Base-by-base conservation (phyloP, 805 yeast species). In the Barnettozyma sucrosica region DNA sequence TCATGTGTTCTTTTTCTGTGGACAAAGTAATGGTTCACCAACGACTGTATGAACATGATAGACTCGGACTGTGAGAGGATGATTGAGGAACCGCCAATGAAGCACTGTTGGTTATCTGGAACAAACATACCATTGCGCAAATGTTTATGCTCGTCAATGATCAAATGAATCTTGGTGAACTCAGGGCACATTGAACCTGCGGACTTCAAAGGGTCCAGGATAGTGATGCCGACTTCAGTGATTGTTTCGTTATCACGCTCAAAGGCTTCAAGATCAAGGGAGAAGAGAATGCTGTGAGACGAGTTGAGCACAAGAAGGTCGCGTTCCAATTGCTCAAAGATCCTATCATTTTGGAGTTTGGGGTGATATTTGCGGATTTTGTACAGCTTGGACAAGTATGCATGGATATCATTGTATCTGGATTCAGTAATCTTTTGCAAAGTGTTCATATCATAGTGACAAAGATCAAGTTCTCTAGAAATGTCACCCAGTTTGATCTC, bases 221-320 rank as follows among this genome's bases (percentile, higher is more conserved):
- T 72, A 5, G 80, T 65, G 2, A 80, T 66, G 1, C 85, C 85
- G 41, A 80, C 70, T 55, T 80, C 85, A 0, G 83, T 79, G 7
- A 80, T 66, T 7, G 62, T 48, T 19, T 65, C 56, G 13, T 63
- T 64, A 51, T 74, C 62, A 21, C 55, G 51, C 55, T 80, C 85
- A 65, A 62, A 78, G 0, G 83, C 83, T 57, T 80, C 86, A 2
- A 78, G 65, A 58, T 80, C 85, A 40, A 80, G 61, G 13, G 75
- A 66, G 43, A 79, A 65, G 10, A 59, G 37, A 3, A 49, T 37
- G 28, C 51, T 54, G 6, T 42, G 26, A 13, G 41, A 46, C 7
- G 46, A 42, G 45, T 58, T 58, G 13, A 53, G 43, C 1, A n/a
- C 32, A 1, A 36, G 20, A 11, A 59, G 40, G 2, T 43, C 38